Evolutionary conservation across 75 land plant genomes (phyloP), one percentile per base, ranked within the genome.

Genomic region (Adiantum capillusveneris): DNA sequence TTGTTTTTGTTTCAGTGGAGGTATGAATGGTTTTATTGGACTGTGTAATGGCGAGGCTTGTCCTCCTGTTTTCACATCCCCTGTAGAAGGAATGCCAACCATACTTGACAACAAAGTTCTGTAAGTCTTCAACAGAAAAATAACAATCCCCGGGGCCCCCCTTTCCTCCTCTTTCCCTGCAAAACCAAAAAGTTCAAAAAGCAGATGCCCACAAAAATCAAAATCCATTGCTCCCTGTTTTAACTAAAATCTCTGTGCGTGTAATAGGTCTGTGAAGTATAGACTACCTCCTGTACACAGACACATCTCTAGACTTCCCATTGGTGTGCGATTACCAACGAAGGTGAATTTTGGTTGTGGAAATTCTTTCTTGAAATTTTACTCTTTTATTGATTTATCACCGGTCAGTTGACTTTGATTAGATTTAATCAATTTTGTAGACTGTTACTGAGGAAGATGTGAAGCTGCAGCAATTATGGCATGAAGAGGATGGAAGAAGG

Each of bases 21-120:
- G 72, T 25, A 93, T 93, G 98, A 93, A 85, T 75, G 98, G 98
- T 24, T 85, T 68, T 56, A 61, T 93, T 51, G 78, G 75, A 63
- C 53, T 86, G 37, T 65, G 64, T 72, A 76, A 68, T 46, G 84
- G 87, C 31, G 84, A 83, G 59, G 63, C 51, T 22, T 64, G 48
- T 52, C 72, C 67, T 28, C 19, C 58, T 36, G 56, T 60, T 21
- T 43, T 81, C 16, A 64, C 69, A 65, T 82, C 86, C 26, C 86
- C 94, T 45, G 58, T 93, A 25, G 67, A 48, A 25, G 84, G 87
- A 5, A 59, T 89, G 72, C 70, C 59, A 48, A 54, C 68, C 39
- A 64, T 93, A 49, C 59, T 53, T 7, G 18, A 62, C 48, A 89
- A 93, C 59, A 59, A 73, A 70, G 90, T 68, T 7, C 55, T 81